These are phyloP conservation scores for Starmerella riodocensis DNA, from an alignment of 805 yeast species.

Conservation along the genomic window DNA sequence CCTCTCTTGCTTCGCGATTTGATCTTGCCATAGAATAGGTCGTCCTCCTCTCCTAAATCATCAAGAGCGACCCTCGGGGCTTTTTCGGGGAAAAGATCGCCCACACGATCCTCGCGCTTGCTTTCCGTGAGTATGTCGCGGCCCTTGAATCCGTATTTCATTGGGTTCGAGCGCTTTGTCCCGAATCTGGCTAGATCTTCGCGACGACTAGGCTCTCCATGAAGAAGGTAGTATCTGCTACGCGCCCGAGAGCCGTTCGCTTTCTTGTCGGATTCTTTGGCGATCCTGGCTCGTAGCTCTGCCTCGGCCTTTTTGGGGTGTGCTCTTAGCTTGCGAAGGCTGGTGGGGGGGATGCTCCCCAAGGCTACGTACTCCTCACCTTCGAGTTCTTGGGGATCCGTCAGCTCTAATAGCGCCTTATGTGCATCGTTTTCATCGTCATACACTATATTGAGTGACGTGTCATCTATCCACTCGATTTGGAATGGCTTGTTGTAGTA, in stretches of 20 bases:
- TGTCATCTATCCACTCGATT: constrained; percentile 57
- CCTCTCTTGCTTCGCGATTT: constrained; percentile 3
- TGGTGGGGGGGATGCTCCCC: constrained; percentile 16
- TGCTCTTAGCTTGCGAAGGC: constrained; percentile 26
- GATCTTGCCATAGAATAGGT: constrained; percentile 29
- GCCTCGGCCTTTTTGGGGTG: constrained; percentile 27
- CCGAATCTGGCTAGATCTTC: constrained; percentile 22
- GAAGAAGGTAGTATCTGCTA: constrained; percentile 51
- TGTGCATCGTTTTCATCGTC: constrained; percentile 31
- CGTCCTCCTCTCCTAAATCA: constrained; percentile 22
- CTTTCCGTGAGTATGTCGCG: constrained; percentile 9
- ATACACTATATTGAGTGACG: constrained; percentile 44
- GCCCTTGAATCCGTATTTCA: constrained; percentile 18
- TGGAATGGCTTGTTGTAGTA: constrained; percentile 29
- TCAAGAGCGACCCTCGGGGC: constrained; percentile 11
- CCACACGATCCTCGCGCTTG: constrained; percentile 12
- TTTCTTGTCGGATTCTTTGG: constrained; percentile 44
- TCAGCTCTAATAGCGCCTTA: constrained; percentile 30
- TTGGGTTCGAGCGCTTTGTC: constrained; percentile 20
- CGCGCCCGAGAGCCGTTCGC: constrained; percentile 42
- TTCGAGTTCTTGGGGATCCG: constrained; percentile 27
- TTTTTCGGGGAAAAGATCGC: constrained; percentile 21
- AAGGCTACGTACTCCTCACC: constrained; percentile 22
- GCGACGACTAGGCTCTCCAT: constrained; percentile 51
- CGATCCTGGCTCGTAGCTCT: constrained; percentile 36